These are phyloP conservation scores for Gillenia trifoliata DNA, from an alignment of 306 rosid species.

Conservation along the genomic window DNA sequence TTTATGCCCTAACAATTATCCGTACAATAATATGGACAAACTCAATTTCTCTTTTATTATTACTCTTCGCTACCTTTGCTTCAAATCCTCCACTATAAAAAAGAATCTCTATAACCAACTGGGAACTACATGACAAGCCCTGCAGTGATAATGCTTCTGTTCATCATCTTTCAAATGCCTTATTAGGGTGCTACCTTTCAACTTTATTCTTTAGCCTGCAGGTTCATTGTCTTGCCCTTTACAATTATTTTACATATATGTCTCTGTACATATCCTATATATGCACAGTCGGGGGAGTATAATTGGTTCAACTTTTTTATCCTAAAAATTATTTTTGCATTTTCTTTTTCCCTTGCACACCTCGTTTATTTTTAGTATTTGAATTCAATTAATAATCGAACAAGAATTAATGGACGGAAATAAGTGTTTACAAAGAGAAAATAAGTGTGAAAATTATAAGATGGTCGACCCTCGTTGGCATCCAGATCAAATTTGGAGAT, in stretches of 20 bases:
- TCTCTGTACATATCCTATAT: too few species aligned
- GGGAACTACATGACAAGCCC: slow-evolving; percentile 14
- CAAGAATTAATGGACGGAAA: too few species aligned
- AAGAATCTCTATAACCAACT: background rate
- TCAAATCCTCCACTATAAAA: background rate
- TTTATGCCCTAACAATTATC: background rate
- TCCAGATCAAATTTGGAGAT: background rate
- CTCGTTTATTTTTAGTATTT: too few species aligned
- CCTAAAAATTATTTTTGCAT: too few species aligned
- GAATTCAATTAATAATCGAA: too few species aligned
- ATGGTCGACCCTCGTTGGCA: too few species aligned
- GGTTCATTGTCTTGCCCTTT: background rate
- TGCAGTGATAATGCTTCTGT: background rate
- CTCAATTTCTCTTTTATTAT: background rate
- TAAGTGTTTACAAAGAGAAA: too few species aligned
- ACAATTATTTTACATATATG: too few species aligned
- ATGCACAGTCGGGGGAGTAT: background rate
- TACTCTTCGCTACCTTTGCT: background rate
- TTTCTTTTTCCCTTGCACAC: too few species aligned
- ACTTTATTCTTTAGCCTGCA: background rate
- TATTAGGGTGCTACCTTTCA: background rate
- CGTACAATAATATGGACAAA: slow-evolving; percentile 1
- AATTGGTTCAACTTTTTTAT: too few species aligned
- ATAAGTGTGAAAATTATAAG: too few species aligned
- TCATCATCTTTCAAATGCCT: background rate